A percentile compares a stretch with the other conserved stretches of the same genome.
Evolutionary conservation across 352 stramenopile genomes (phyloP).

Genomic region (Globisporangium nodosum): DNA sequence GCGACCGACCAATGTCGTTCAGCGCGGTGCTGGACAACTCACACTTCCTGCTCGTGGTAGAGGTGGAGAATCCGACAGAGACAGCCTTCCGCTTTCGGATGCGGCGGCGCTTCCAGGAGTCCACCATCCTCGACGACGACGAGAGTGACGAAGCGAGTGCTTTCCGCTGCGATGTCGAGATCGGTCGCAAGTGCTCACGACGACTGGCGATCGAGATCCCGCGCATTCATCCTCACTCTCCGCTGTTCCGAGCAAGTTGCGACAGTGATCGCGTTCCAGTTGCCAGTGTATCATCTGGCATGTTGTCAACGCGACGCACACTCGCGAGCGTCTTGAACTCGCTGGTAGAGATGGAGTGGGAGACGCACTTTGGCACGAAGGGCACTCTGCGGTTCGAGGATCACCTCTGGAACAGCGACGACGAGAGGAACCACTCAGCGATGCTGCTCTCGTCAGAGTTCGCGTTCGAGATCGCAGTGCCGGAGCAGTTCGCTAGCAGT

Average conservation of each 20-base stretch:
- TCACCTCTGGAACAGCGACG: conserved; percentile 7
- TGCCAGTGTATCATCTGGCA: background rate
- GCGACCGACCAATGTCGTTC: background rate
- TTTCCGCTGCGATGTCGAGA: conserved; percentile 27
- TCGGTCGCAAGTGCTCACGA: conserved; percentile 43
- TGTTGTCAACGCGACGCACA: background rate
- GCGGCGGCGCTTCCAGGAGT: conserved; percentile 1
- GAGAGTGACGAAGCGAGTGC: background rate
- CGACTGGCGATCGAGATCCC: conserved; percentile 39
- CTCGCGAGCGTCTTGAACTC: conserved; percentile 28
- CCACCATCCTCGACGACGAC: background rate
- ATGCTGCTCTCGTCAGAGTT: conserved; percentile 25
- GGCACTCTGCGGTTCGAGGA: conserved; percentile 20
- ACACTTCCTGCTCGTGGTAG: conserved; percentile 38
- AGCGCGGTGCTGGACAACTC: conserved; percentile 37
- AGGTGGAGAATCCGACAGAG: conserved; percentile 67
- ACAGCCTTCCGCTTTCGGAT: conserved; percentile 56
- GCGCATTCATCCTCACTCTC: conserved; percentile 7
- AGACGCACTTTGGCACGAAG: conserved; percentile 44
- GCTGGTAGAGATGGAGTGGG: conserved; percentile 43
- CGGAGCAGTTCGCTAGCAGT: background rate
- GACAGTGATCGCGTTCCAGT: background rate
- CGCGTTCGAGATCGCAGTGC: conserved; percentile 22
- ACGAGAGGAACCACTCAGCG: background rate
- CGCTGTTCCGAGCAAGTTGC: background rate